Percentiles rank a stretch among this genome's conserved stretches.
phyloP scores from a whole-genome alignment of 495 filamentous ascomycete species.

The Venustampulla echinocandica region DNA sequence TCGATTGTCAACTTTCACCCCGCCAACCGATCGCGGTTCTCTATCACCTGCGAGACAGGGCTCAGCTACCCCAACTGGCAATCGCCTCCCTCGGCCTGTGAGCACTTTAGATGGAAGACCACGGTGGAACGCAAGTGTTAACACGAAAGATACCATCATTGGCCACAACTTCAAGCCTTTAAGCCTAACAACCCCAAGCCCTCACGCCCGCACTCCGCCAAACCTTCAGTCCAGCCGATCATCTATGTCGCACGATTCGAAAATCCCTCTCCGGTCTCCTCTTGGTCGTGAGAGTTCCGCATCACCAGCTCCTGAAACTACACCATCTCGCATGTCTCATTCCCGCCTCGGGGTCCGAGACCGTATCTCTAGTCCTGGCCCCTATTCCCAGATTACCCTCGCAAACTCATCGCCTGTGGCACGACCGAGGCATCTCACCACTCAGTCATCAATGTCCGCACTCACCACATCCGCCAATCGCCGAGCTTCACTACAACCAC shows the following conservation, averaged over 20 bases:
- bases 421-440: slow-evolving; percentile 19
- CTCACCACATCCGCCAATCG: slow-evolving; percentile 27
- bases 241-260: slow-evolving; percentile 30
- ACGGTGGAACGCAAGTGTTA: slow-evolving; percentile 71
- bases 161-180: slow-evolving; percentile 64
- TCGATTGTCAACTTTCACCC: slow-evolving; percentile 27
- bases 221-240: slow-evolving; percentile 26
- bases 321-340: slow-evolving; percentile 22
- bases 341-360: slow-evolving; percentile 42
- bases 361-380: slow-evolving; percentile 34
- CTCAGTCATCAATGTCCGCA: slow-evolving; percentile 28
- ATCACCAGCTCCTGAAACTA: slow-evolving; percentile 30
- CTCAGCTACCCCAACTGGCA: slow-evolving; percentile 48
- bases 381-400: slow-evolving; percentile 24
- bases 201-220: slow-evolving; percentile 43
- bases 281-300: slow-evolving; percentile 33
- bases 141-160: slow-evolving; percentile 56
- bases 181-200: slow-evolving; percentile 46
- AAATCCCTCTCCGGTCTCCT: slow-evolving; percentile 37
- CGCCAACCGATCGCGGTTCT: slow-evolving; percentile 32
- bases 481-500: slow-evolving; percentile 36
- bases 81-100: slow-evolving; percentile 37
- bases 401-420: slow-evolving; percentile 24
- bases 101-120: slow-evolving; percentile 48
- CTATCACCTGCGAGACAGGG: slow-evolving; percentile 37